Conservation (phyloP, 2,329 filamentous ascomycete species). For the Ophiocordyceps sinensis region DNA sequence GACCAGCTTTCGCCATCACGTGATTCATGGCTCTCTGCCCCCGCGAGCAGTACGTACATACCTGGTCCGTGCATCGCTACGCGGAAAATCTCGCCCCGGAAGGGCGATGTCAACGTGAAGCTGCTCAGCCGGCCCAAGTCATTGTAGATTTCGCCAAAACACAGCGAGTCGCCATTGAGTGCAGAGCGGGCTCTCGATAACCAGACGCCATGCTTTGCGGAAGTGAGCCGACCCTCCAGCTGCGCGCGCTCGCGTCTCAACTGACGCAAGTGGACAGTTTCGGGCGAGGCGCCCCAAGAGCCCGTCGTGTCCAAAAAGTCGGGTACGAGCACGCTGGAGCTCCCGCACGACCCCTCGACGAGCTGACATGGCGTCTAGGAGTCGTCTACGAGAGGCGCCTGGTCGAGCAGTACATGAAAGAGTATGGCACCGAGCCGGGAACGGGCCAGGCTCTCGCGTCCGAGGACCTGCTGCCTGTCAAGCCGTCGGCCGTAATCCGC, state of each 20-base stretch:
- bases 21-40: too few species aligned
- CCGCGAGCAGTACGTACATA: too few species aligned
- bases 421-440: conserved; percentile 85
- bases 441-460: conserved; percentile 70
- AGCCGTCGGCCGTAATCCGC: conserved; percentile 68
- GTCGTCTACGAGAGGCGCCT: conserved; percentile 89
- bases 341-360: background rate
- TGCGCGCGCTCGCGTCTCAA: background rate
- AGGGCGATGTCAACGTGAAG: too few species aligned
- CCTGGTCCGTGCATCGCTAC: too few species aligned
- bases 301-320: conserved; percentile 92
- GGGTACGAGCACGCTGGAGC: conserved; percentile 37
- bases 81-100: too few species aligned
- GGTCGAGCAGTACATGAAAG: conserved; percentile 86
- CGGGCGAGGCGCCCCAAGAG: conserved; percentile 88
- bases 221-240: conserved; percentile 20
- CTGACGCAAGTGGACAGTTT: conserved; percentile 44
- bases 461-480: conserved; percentile 80
- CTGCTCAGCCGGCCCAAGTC: background rate
- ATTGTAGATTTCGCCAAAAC: background rate
- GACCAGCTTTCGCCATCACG: too few species aligned
- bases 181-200: conserved; percentile 8
- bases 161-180: conserved; percentile 5
- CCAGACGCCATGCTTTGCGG: conserved; percentile 30
- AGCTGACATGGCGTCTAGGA: conserved; percentile 30